Base-by-base conservation (phyloP, 805 yeast genomes). In the Candida ulmi region DNA sequence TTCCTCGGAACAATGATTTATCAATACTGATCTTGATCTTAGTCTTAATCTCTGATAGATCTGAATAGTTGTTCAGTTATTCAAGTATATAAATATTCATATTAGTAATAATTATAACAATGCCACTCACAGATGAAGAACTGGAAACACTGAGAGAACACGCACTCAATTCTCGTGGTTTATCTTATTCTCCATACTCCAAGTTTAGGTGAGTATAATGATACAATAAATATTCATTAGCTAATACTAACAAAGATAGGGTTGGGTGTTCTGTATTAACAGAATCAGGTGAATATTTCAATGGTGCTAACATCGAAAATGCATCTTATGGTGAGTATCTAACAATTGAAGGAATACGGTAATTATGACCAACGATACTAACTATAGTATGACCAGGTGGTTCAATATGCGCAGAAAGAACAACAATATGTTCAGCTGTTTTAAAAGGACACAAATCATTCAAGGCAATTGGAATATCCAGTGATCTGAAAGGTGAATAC, bases 221-320 rank as follows among this genome's bases (percentile, higher is more conserved):
- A 56, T n/a, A 17, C 13, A 11, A 11, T 5, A 11, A 19, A n/a
- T 19, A 6, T 8, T 13, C 17, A 24, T 23, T 12, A 23, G 16
- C 12, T 15, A 21, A 24, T 32, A 34, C 42, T 37, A 41, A 36
- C 24, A 36, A 21, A 7, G 9, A 9, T 39, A 69, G 87, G 37
- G 99, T 91, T 2, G 98, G 98, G 0, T 86, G 95, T 39, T 75
- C 81, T 3, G 51, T 91, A 2, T 54, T 86, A 18, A 69, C 87
- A 1, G 58, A 55, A 0, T 55, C 65, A 8, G 83, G 76, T 3
- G 63, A 63, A 16, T 66, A 56, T 32, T 62, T 82, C 18, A 54
- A 62, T 11, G 99, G 98, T 5, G 95, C 95, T 30, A 91, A 91
- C 50, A 79, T 93, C 21, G 99, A 91, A 58, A 93, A 91, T 58